Base-by-base conservation (phyloP, 495 filamentous ascomycete genomes). In the Aspergillus bertholletiae region DNA sequence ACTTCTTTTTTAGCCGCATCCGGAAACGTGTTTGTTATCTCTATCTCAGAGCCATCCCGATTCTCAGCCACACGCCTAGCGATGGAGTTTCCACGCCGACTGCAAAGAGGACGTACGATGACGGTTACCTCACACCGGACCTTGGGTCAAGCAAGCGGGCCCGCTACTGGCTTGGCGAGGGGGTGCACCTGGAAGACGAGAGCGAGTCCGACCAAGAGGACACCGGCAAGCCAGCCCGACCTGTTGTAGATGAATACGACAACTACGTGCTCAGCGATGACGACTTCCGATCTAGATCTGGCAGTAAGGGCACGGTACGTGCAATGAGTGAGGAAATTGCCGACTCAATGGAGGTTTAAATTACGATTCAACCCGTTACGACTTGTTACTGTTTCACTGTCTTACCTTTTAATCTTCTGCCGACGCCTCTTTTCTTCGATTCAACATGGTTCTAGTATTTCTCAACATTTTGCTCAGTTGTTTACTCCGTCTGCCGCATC, bases 1-100 rank as follows among this genome's bases (percentile, higher is more conserved):
- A 95, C 69, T 96, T 98, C 77, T 96, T 97, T 71, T 97, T 96
- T 81, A 96, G 94, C 76, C 96, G 92, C 59, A 74, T 82, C 20
- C 80, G 83, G 61, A 98, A 97, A 75, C 82, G 94, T n/a, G 92
- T 98, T 20, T 93, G 89, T 61, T 97, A 97, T 67, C 72, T 98
- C 28, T 94, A 96, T 63, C 77, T 97, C 28, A 84, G 91, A 47
- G 92, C 89, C 9, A 79, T 96, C 32, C 91, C 89, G 7, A 87
- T 93, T 8, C 80, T 96, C 53, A 87, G 84, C 55, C 88, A 90
- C 58, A 80, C 65, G 75, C 85, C 54, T 26, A 78, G 56, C 45
- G 77, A 72, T 59, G 72, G 71, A 57, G 51, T 70, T 49, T 67
- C 72, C 7, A 77, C 62, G 34, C 77, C 66, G 53, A 73, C 64